These are phyloP conservation scores for Dioscorea cayenensis DNA, from an alignment of 116 monocot genomes.

Conservation along the genomic window DNA sequence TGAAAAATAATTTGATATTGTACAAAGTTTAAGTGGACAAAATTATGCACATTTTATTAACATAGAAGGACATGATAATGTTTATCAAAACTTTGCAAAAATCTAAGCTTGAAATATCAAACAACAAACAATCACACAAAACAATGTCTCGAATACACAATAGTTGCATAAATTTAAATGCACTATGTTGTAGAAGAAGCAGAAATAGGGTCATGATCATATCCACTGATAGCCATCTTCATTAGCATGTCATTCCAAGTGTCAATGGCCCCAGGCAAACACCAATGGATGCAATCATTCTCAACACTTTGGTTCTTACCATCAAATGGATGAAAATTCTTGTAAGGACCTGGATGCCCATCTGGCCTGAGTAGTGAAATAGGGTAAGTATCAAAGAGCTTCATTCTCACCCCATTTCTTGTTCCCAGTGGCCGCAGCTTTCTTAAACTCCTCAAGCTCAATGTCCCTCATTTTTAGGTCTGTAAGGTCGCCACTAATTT, in stretches of 20 bases:
- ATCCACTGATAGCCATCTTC: neutral
- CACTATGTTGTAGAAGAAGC: too few species aligned
- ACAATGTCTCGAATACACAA: too few species aligned
- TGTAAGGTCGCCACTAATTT: neutral
- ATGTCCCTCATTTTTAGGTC: constrained; percentile 12
- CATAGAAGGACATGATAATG: too few species aligned
- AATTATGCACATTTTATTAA: too few species aligned
- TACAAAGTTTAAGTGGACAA: too few species aligned
- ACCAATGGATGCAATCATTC: neutral
- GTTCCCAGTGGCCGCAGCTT: neutral
- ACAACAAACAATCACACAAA: too few species aligned
- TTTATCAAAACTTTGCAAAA: too few species aligned
- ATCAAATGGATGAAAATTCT: constrained; percentile 17
- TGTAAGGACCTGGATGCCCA: constrained; percentile 31
- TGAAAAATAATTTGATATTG: too few species aligned
- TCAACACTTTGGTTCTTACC: neutral
- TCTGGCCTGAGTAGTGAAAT: constrained; percentile 45
- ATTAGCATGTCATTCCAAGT: neutral
- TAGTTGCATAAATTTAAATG: too few species aligned
- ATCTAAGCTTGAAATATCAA: too few species aligned
- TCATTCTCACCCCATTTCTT: neutral
- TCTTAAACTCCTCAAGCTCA: constrained; percentile 20
- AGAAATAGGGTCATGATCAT: too few species aligned
- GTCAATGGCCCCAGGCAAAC: neutral
- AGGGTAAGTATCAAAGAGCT: constrained; percentile 18